Evolutionary conservation across 768 basidiomycete genomes (phyloP), one percentile per base, ranked within the genome.

Genomic region (Pisolithus orientalis): DNA sequence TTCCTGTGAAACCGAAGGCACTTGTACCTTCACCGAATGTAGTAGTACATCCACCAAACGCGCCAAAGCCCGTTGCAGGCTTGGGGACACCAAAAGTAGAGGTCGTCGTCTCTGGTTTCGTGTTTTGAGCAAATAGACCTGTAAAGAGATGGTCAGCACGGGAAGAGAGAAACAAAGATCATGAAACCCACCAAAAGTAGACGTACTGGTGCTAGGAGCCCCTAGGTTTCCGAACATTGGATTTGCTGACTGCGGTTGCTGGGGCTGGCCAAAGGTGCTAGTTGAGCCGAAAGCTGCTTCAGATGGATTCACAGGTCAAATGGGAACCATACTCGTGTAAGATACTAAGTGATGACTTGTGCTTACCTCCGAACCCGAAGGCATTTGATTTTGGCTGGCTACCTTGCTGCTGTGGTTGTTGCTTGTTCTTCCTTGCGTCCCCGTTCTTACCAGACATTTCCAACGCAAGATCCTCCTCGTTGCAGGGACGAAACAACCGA

Each of bases 171-270:
- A 27, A 8, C 42, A 42, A 49, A 52, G 52, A 34, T 14, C 10
- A 21, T 44, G 44, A 5, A 45, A 59, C 64, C 39, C 57, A 67
- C 75, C 72, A 63, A 76, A 74, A 13, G 62, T 51, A 49, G 72
- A 60, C 32, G 72, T 58, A 39, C 68, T 63, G 16, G 65, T 49
- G 11, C 47, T 62, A 14, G 72, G 62, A 50, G 68, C 68, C 27
- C 70, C 73, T 43, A 82, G 63, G 56, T 77, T 80, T 48, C 88
- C 88, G 65, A 90, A 91, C 85, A 90, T 90, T 38, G 87, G 85
- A 61, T 90, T 90, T 5, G 82, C 77, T 58, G 78, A 78, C 56
- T 76, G 79, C 62, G 80, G 84, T 57, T 78, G 81, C 58, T 75
- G 77, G 21, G 65, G 70, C 58, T 84, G 83, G 49, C 82, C 80